Percentiles rank a stretch among this genome's conserved stretches.
phyloP scores from a whole-genome alignment of 1,284 basidiomycete species.

The Rhodofomes roseus region DNA sequence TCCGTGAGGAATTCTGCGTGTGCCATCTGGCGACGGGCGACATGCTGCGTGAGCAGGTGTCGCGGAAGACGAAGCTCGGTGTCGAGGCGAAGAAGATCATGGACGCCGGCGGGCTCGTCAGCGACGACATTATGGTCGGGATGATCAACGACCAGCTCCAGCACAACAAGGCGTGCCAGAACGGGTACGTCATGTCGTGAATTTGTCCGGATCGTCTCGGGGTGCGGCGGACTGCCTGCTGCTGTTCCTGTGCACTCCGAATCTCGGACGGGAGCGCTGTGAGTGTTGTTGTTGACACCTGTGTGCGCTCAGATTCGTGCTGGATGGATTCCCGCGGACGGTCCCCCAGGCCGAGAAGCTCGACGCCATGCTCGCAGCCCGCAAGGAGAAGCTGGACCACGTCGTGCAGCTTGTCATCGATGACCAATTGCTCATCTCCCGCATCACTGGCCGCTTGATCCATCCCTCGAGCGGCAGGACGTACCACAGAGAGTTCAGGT shows the following conservation, averaged over 20 bases:
- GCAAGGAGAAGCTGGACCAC: constrained; percentile 87
- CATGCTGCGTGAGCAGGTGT: constrained; percentile 95
- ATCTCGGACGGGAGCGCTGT: not conserved
- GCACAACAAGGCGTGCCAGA: constrained; percentile 89
- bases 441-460: constrained; percentile 94
- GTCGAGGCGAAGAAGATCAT: constrained; percentile 96
- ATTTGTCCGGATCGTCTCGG: not conserved
- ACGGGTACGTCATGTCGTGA: constrained; percentile 58
- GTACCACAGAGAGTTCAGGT: constrained; percentile 97
- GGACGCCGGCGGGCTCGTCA: constrained; percentile 91
- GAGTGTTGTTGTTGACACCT: constrained; percentile 1
- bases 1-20: constrained; percentile 90
- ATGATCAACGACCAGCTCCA: constrained; percentile 98
- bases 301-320: constrained; percentile 72
- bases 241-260: not conserved
- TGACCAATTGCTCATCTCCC: constrained; percentile 93
- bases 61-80: constrained; percentile 85
- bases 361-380: constrained; percentile 81
- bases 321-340: constrained; percentile 98
- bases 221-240: too few relatives aligned
- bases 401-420: constrained; percentile 92
- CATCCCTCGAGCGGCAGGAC: constrained; percentile 87
- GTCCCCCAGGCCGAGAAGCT: constrained; percentile 98
- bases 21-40: constrained; percentile 99
- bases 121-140: constrained; percentile 95